A percentile compares a stretch with the other conserved stretches of the same genome.
Evolutionary conservation across 108 stramenopile species (phyloP).

Genomic region (Conticribra guillardii): DNA sequence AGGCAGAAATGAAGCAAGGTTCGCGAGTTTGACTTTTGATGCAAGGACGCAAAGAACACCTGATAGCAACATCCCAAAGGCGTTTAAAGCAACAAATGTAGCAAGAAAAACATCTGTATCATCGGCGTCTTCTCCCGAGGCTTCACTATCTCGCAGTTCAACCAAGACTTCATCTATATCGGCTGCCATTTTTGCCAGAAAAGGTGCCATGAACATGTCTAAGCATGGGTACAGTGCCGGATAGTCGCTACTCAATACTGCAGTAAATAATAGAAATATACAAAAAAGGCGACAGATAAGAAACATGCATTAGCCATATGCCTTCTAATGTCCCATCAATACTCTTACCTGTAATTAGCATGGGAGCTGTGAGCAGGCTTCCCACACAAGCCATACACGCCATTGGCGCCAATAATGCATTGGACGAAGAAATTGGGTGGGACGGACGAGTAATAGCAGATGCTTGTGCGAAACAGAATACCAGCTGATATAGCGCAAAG

Average conservation of each 20-base stretch:
- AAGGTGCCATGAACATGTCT: constrained; percentile 77
- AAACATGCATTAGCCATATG: too few relatives aligned
- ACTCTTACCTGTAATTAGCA: constrained; percentile 7
- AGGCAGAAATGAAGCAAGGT: constrained; percentile 65
- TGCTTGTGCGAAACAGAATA: constrained; percentile 73
- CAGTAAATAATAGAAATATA: too few relatives aligned
- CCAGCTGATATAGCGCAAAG: constrained; percentile 60
- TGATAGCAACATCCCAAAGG: constrained; percentile 55
- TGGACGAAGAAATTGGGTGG: constrained; percentile 8
- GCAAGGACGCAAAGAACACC: constrained; percentile 56
- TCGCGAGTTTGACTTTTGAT: constrained; percentile 66
- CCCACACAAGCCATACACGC: constrained; percentile 38
- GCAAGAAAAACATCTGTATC: constrained; percentile 56
- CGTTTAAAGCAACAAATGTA: constrained; percentile 63
- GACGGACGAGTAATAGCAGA: constrained; percentile 70
- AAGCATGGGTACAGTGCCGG: constrained; percentile 49
- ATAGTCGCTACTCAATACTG: constrained; percentile 19
- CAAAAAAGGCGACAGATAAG: too few relatives aligned
- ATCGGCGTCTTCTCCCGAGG: constrained; percentile 24
- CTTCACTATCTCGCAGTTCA: constrained; percentile 11
- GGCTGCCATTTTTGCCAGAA: constrained; percentile 63
- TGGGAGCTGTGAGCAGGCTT: constrained; percentile 21
- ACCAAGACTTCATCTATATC: constrained; percentile 57
- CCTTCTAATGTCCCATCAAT: too few relatives aligned
- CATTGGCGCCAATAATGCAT: constrained; percentile 38